Conservation (phyloP, 345 rosid species). For the Hevea brasiliensis region DNA sequence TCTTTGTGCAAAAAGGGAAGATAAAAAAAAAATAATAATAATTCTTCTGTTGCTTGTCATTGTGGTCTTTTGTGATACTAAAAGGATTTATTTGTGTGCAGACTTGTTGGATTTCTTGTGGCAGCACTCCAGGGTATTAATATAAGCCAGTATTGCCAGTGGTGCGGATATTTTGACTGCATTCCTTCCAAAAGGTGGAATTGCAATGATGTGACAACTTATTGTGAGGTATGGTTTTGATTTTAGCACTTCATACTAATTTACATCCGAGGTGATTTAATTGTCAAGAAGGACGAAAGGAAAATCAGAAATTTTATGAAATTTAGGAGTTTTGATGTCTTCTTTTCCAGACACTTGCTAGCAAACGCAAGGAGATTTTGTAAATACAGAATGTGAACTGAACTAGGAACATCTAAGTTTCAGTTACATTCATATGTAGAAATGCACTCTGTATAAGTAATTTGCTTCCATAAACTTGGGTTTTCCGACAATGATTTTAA, state of each 20-base stretch:
- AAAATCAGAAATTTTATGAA: not conserved
- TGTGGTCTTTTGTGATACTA: conserved; percentile 1
- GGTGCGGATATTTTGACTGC: conserved; percentile 76
- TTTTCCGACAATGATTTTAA: too few species aligned
- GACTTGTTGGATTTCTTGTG: conserved; percentile 53
- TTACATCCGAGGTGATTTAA: not conserved
- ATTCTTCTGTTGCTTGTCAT: conserved; percentile 3
- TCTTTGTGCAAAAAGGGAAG: not conserved
- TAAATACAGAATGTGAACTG: not conserved
- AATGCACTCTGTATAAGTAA: not conserved
- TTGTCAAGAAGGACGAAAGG: not conserved
- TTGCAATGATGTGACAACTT: conserved; percentile 60
- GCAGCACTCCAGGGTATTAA: conserved; percentile 49
- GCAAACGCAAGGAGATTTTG: too few species aligned
- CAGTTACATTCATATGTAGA: not conserved
- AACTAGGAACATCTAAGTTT: not conserved
- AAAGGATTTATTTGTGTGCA: conserved; percentile 22
- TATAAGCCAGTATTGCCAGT: conserved; percentile 58
- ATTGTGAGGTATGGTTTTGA: conserved; percentile 60
- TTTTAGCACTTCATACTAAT: not conserved
- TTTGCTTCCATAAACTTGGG: not conserved
- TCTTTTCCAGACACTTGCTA: not conserved
- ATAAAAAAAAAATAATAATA: not conserved
- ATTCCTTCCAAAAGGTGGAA: conserved; percentile 69
- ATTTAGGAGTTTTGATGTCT: not conserved